Conservation (phyloP, 495 filamentous ascomycete species). For the Daldinia decipiens region DNA sequence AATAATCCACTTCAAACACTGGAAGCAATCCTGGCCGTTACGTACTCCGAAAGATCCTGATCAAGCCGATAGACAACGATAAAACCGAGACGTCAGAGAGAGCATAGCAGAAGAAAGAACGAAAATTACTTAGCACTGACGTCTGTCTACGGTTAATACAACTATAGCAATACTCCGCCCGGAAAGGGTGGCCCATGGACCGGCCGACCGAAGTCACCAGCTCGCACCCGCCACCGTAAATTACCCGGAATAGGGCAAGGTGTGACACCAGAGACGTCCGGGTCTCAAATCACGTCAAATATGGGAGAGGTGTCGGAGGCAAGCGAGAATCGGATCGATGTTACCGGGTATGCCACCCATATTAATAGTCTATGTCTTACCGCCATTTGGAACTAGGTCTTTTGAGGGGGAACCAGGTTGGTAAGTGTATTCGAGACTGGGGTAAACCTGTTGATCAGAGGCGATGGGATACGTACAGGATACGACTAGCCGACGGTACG, state of each 20-base stretch:
- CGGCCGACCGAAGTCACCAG: constrained; percentile 15
- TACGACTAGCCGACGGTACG: constrained; percentile 19
- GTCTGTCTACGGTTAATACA: background rate
- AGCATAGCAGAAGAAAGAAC: background rate
- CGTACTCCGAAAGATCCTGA: background rate
- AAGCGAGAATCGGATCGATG: constrained; percentile 28
- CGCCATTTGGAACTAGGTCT: constrained; percentile 32
- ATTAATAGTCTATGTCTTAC: constrained; percentile 17
- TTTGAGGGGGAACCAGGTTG: constrained; percentile 3
- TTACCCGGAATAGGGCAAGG: constrained; percentile 3
- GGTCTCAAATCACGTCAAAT: constrained; percentile 21
- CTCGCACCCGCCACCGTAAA: constrained; percentile 17
- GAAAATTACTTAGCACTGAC: background rate
- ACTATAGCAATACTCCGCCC: constrained; percentile 8
- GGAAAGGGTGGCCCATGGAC: constrained; percentile 15
- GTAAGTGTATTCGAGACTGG: constrained; percentile 2
- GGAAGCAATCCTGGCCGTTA: background rate
- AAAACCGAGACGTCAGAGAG: background rate
- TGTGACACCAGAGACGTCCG: constrained; percentile 7
- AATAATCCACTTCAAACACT: background rate
- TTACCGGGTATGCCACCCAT: constrained; percentile 20
- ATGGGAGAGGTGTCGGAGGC: constrained; percentile 23
- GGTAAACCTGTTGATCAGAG: constrained; percentile 27
- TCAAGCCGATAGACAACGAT: background rate
- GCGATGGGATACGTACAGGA: constrained; percentile 4